Evolutionary conservation across 139 green algal genomes (phyloP), one percentile per base, ranked within the genome.

Genomic region (Chlorella sp.): DNA sequence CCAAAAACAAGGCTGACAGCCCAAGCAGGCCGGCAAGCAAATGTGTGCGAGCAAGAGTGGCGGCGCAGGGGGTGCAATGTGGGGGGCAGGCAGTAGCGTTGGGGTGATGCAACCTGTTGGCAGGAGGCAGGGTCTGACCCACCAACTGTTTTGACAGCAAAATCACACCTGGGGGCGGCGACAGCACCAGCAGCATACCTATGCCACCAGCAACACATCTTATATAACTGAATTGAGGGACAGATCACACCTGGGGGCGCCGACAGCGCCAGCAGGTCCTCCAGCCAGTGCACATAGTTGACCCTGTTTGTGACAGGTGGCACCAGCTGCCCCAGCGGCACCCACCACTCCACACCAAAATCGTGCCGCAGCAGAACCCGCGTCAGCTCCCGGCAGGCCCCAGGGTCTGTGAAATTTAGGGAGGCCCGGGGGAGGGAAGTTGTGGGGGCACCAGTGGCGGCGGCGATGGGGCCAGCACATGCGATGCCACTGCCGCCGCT

Each of bases 211-310:
- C n/a, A n/a, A n/a, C n/a, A n/a, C n/a, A n/a, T n/a, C n/a, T n/a
- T n/a, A n/a, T n/a, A n/a, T n/a, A n/a, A n/a, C n/a, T n/a, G n/a
- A n/a, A n/a, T n/a, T n/a, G n/a, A n/a, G n/a, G n/a, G n/a, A n/a
- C n/a, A n/a, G n/a, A n/a, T n/a, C n/a, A n/a, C n/a, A n/a, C n/a
- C 90, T 69, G 77, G 53, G 36, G 94, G 94, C 12, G 85, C 71
- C 3, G 94, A 97, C 85, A 98, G 93, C 39, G 75, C 40, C 36
- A 99, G 91, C 92, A 99, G 91, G 88, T 99, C 95, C 5, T 96
- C n/a, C 22, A 99, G 37, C 97, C 97, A 99, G 90, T 96, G 94
- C 12, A 99, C 91, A 93, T 99, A 99, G 92, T 98, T 99, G 78
- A 90, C 90, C 3, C 98, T 89, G 89, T 98, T 98, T 75, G 98